phyloP scores from a whole-genome alignment of 2,329 filamentous ascomycete genomes.

The Cadophora sp. region DNA sequence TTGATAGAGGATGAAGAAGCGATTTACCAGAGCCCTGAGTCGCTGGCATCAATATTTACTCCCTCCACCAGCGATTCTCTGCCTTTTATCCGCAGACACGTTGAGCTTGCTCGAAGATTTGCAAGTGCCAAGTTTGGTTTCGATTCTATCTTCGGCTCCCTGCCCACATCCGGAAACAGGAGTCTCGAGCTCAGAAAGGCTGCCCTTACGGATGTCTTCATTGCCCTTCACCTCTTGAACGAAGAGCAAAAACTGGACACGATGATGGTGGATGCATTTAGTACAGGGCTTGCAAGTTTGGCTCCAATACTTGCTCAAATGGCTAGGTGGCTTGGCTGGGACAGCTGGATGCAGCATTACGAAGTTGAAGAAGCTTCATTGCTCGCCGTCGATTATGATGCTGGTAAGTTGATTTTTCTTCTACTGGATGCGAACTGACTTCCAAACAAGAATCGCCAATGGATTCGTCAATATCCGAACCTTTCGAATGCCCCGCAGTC shows the following conservation, averaged over 20 bases:
- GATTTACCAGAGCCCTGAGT: conserved; percentile 40
- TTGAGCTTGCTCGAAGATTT: conserved; percentile 69
- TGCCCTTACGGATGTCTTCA: conserved; percentile 69
- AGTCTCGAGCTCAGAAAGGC: conserved; percentile 64
- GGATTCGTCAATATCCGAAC: conserved; percentile 50
- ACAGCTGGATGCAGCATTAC: conserved; percentile 67
- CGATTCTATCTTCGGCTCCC: conserved; percentile 63
- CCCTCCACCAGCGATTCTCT: conserved; percentile 56
- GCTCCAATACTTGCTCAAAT: conserved; percentile 82
- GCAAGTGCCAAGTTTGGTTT: conserved; percentile 65
- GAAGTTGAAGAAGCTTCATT: conserved; percentile 63
- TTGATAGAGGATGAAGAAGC: conserved; percentile 59
- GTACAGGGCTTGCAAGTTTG: conserved; percentile 57
- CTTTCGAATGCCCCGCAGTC: conserved; percentile 64
- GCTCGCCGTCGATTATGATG: conserved; percentile 62
- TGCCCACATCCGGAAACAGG: conserved; percentile 64
- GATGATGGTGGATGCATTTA: conserved; percentile 55
- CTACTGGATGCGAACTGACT: conserved; percentile 7
- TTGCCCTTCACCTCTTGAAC: conserved; percentile 83
- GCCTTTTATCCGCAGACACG: conserved; percentile 58
- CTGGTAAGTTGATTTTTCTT: conserved; percentile 46
- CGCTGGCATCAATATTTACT: conserved; percentile 26
- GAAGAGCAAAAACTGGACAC: conserved; percentile 88
- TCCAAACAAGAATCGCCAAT: conserved; percentile 30
- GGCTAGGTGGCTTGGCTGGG: conserved; percentile 81